These are phyloP conservation scores for Camelina neglecta DNA, from an alignment of 345 rosid genomes.

Conservation along the genomic window DNA sequence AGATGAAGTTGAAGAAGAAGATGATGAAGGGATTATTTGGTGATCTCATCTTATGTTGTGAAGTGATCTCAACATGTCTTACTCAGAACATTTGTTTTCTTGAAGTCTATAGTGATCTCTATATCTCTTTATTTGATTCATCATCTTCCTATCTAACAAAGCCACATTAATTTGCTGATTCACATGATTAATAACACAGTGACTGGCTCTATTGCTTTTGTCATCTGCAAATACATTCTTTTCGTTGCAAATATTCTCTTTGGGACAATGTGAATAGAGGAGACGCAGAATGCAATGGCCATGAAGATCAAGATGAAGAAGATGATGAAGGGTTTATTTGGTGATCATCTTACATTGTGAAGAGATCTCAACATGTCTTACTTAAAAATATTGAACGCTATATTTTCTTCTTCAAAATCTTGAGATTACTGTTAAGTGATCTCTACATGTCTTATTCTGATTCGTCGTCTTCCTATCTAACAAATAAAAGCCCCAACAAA, in stretches of 20 bases:
- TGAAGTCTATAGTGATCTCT: neutral
- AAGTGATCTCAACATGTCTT: slow-evolving; percentile 32
- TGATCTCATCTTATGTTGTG: slow-evolving; percentile 31
- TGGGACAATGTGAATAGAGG: neutral
- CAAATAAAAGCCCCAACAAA: no score
- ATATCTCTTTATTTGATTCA: slow-evolving; percentile 17
- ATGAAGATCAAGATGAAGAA: neutral
- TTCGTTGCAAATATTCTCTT: neutral
- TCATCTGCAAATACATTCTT: slow-evolving; percentile 9
- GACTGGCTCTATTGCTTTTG: slow-evolving; percentile 6
- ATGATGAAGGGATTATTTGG: slow-evolving; percentile 34
- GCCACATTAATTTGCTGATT: slow-evolving; percentile 1
- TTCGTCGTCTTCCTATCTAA: no score
- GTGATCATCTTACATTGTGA: neutral
- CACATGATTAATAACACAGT: slow-evolving; percentile 7
- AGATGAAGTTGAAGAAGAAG: slow-evolving; percentile 22
- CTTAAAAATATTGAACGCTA: no score
- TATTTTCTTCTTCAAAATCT: no score
- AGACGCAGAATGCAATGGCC: neutral
- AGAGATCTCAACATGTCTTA: neutral
- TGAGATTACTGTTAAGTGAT: no score
- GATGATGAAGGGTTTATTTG: neutral
- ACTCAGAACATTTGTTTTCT: neutral
- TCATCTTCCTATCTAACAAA: slow-evolving; percentile 11
- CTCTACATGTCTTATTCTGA: no score